Conservation (phyloP, 2,329 filamentous ascomycete genomes). For the Fonsecaea monophora region DNA sequence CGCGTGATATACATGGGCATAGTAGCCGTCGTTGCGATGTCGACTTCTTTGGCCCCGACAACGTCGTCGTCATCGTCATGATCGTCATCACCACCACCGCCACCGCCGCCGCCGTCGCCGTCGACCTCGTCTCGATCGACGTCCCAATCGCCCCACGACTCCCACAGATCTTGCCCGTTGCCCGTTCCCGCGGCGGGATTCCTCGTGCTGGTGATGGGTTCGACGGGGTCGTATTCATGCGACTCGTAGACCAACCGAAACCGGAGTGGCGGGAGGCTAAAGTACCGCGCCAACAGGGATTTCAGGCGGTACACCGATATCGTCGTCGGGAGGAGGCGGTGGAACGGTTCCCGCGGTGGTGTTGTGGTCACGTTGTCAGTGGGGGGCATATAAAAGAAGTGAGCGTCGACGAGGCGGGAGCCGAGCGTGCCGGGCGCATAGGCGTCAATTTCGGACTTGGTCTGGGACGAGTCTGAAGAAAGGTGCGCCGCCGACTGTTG, state of each 20-base stretch:
- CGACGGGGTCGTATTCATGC: slow-evolving; percentile 84
- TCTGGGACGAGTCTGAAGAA: slow-evolving; percentile 30
- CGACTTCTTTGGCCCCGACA: neutral
- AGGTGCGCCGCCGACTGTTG: slow-evolving; percentile 58
- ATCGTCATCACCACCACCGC: neutral
- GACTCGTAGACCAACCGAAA: slow-evolving; percentile 84
- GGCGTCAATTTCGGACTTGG: slow-evolving; percentile 23
- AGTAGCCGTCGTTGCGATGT: neutral
- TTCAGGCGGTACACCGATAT: slow-evolving; percentile 84
- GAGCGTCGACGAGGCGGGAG: slow-evolving; percentile 71
- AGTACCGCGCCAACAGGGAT: slow-evolving; percentile 75
- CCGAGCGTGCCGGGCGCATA: slow-evolving; percentile 82
- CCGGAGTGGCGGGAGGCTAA: slow-evolving; percentile 67
- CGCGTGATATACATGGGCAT: slow-evolving; percentile 24
- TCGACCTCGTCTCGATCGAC: slow-evolving; percentile 58
- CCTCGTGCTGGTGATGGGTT: slow-evolving; percentile 40
- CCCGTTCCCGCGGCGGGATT: slow-evolving; percentile 16
- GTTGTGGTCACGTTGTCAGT: slow-evolving; percentile 19
- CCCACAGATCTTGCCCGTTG: slow-evolving; percentile 64
- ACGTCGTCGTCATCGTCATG: slow-evolving; percentile 47
- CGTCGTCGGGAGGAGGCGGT: slow-evolving; percentile 68
- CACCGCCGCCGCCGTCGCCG: slow-evolving; percentile 44
- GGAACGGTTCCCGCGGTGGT: slow-evolving; percentile 10
- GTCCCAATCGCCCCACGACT: slow-evolving; percentile 47
- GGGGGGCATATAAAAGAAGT: slow-evolving; percentile 60